phyloP scores from a whole-genome alignment of 2,329 filamentous ascomycete species.

The Arthrinium puccinioides region DNA sequence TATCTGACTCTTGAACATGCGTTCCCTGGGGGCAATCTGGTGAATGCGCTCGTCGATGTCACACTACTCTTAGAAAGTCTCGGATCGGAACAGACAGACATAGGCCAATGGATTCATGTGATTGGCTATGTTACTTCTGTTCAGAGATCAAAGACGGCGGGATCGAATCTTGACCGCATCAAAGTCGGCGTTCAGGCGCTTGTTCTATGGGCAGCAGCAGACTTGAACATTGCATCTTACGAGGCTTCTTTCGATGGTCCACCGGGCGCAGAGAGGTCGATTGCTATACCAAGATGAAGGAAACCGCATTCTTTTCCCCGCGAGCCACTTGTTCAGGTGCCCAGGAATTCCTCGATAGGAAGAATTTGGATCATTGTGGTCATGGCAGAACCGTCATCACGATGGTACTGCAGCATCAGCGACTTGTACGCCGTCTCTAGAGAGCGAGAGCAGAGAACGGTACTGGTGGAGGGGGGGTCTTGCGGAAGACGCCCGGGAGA shows the following conservation, averaged over 20 bases:
- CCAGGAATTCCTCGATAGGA: too few relatives aligned
- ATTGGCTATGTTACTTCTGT: conserved; percentile 64
- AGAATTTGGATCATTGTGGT: too few relatives aligned
- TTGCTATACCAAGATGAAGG: too few relatives aligned
- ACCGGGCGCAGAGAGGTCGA: too few relatives aligned
- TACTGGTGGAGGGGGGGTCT: too few relatives aligned
- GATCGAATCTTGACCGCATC: conserved; percentile 8
- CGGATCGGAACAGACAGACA: conserved; percentile 52
- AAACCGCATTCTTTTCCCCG: too few relatives aligned
- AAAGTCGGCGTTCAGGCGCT: conserved; percentile 59
- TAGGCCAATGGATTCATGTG: conserved; percentile 85
- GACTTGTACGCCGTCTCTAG: too few relatives aligned
- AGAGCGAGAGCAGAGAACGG: too few relatives aligned
- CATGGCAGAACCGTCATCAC: too few relatives aligned
- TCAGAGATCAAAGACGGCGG: conserved; percentile 4
- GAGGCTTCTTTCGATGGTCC: conserved; percentile 55
- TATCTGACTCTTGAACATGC: conserved; percentile 62
- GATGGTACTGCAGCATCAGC: too few relatives aligned
- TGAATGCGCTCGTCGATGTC: conserved; percentile 59
- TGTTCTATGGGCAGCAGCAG: conserved; percentile 69
- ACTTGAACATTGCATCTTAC: conserved; percentile 65
- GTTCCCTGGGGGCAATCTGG: conserved; percentile 40
- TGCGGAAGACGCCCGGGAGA: too few relatives aligned
- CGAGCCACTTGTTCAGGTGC: too few relatives aligned
- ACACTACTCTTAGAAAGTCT: conserved; percentile 62